Base-by-base conservation (phyloP, 73 alveolate species). In the Uronychia binucleata region DNA sequence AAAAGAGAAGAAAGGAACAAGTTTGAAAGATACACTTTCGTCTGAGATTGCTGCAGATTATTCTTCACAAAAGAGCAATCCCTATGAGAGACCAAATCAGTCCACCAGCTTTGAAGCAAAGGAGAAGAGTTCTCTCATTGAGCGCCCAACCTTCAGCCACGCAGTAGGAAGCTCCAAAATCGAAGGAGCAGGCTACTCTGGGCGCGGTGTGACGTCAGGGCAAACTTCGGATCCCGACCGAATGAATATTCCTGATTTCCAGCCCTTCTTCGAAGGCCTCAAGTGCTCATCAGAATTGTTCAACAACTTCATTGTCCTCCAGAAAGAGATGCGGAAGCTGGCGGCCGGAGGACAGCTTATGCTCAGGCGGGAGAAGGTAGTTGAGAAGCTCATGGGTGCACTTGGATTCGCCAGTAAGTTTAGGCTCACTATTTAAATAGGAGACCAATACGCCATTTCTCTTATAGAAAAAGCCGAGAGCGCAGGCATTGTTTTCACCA, bases 291-390 rank as follows among this genome's bases (percentile, higher is more conserved):
- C 80, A 26, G 27, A 8, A 11, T 34, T 34, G 75, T 25, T 81
- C 28, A 33, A 81, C 5, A 30, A 58, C 46, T 78, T 80, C 58
- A 81, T 75, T 28, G 67, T 59, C 58, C 31, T 79, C 19, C 83
- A 81, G 59, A 58, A 88, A 31, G 13, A 29, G n/a, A 31, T 81
- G 58, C 26, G 87, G 58, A 33, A 25, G 13, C 34, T 46, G 0
- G 85, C 89, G 1, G 89, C 80, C 8, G 80, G 81, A 26, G 89
- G 86, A 34, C 34, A 27, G 30, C 31, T 87, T 26, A 34, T 77
- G 82, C 27, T 80, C 25, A 59, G 74, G 28, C 30, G 30, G 26
- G 57, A 32, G 14, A 77, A 74, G 32, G 76, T 81, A 26, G 31
- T 81, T 35, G 46, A 81, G n/a, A 28, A 28, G 0, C 33, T 74